Evolutionary conservation across 176 grass and related monocot species (phyloP), one percentile per base, ranked within the genome.

Genomic region (Cocos nucifera): DNA sequence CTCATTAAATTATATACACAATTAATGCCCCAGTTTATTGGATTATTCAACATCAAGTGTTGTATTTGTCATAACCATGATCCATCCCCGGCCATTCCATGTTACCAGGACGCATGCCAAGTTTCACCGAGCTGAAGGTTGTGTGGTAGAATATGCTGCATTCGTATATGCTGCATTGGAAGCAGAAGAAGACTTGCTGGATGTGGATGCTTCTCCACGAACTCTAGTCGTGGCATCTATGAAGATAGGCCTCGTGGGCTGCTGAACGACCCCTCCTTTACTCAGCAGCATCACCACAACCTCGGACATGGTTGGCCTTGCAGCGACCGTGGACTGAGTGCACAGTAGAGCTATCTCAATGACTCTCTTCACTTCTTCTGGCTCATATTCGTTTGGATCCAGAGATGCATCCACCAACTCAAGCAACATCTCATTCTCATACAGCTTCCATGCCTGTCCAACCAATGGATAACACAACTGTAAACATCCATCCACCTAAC

Each of bases 341-440:
- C 89, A 95, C 50, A 95, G 67, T 57, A 89, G 79, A 23, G 89
- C 89, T 58, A 95, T 78, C 54, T 89, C 62, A 17, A 89, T 80
- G 57, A 73, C 62, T 63, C 17, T 86, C 54, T 83, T 77, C 50
- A 89, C 54, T 69, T 95, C 85, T 26, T 83, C 73, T 2, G 57
- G 39, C 4, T 39, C 70, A 68, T 80, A 83, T 72, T 95, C 85
- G 66, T 53, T 66, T 51, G 69, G 81, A 68, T 89, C 65, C 22
- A 95, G 58, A 20, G 67, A 77, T 68, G 78, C 7, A 18, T 95
- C 82, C 49, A 95, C 57, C 73, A 89, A 75, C 50, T 67, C 27
- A 16, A 86, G 68, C 61, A 89, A 75, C 22, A 72, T 75, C 6
- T 69, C 56, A 39, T 30, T 78, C 75, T 83, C 85, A 67, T 89